Evolutionary conservation across 2,329 filamentous ascomycete species (phyloP), one percentile per base, ranked within the genome.

Genomic region (Fusarium sp.): DNA sequence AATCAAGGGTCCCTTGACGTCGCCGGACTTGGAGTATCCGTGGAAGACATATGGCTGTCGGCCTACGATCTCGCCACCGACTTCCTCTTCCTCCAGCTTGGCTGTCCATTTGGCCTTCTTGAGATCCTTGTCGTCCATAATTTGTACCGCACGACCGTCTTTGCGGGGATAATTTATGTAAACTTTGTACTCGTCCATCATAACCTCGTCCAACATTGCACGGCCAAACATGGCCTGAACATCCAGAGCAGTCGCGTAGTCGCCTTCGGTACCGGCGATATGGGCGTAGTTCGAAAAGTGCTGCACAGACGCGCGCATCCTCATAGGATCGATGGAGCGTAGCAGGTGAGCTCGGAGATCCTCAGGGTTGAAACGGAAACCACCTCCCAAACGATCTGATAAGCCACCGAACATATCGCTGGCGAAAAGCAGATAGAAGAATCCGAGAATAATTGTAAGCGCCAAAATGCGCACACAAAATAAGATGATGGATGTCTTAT

Each of bases 241-340:
- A 82, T 94, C 96, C 81, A 93, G 87, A 9, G 93, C 95, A 55
- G 97, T 84, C 45, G 91, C 92, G 73, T 91, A 94, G 80, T 96
- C 95, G 47, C 96, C 96, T 80, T 97, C 91, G 4, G 94, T 97
- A n/a, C 96, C 96, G 3, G 93, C 96, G 65, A 98, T 85, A 78
- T 98, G 96, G 65, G 96, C 92, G 76, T 92, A 97, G 56, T 87
- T 87, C 6, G 93, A 95, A 66, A 95, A 88, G 75, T 94, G 91
- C 73, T 87, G 83, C 62, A 97, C 81, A 59, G 92, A 92, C 40
- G 92, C 89, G 67, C 88, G 86, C 76, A 96, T 91, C 50, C 85
- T 84, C 61, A 84, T 84, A 55, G 87, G 83, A 74, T 96, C 90
- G 68, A 97, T 87, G 71, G 88, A 88, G 48, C 85, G 83, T 77